Conservation (phyloP, 1,139 yeast species). For the Tardiomyces digboiensis region DNA sequence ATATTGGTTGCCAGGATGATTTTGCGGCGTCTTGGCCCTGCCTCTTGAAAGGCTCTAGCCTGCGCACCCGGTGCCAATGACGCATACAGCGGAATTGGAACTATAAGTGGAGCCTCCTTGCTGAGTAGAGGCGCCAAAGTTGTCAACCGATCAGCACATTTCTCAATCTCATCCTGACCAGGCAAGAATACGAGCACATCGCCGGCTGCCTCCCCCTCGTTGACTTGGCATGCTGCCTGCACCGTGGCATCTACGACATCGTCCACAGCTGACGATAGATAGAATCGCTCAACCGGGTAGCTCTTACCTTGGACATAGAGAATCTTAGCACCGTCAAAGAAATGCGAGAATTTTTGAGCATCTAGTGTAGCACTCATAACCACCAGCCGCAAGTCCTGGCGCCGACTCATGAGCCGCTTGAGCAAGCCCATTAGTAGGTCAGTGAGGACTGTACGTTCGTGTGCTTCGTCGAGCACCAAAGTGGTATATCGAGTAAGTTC, state of each 20-base stretch:
- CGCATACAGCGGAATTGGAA: slow-evolving; percentile 83
- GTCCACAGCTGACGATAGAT: slow-evolving; percentile 51
- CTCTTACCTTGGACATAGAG: slow-evolving; percentile 84
- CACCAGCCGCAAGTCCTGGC: slow-evolving; percentile 41
- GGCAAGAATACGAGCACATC: slow-evolving; percentile 87
- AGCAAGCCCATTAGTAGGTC: slow-evolving; percentile 86
- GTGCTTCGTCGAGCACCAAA: slow-evolving; percentile 93
- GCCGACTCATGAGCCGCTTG: slow-evolving; percentile 45
- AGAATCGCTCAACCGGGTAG: slow-evolving; percentile 70
- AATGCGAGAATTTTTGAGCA: slow-evolving; percentile 77
- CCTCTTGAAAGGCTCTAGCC: slow-evolving; percentile 58
- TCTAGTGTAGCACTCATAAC: slow-evolving; percentile 96
- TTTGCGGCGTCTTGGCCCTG: slow-evolving; percentile 58
- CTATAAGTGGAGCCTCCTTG: slow-evolving; percentile 63
- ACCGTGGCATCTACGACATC: slow-evolving; percentile 79
- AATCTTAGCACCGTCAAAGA: slow-evolving; percentile 72
- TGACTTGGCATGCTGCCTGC: slow-evolving; percentile 67
- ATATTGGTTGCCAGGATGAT: slow-evolving; percentile 88
- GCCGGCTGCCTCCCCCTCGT: slow-evolving; percentile 68
- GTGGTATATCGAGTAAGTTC: slow-evolving; percentile 56
- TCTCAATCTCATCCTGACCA: slow-evolving; percentile 97
- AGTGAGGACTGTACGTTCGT: slow-evolving; percentile 88
- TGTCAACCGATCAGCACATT: slow-evolving; percentile 54
- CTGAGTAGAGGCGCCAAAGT: slow-evolving; percentile 59
- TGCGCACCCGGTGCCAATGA: slow-evolving; percentile 85